Conservation (phyloP, 331 rosid species). For the Stylosanthes scabra region DNA sequence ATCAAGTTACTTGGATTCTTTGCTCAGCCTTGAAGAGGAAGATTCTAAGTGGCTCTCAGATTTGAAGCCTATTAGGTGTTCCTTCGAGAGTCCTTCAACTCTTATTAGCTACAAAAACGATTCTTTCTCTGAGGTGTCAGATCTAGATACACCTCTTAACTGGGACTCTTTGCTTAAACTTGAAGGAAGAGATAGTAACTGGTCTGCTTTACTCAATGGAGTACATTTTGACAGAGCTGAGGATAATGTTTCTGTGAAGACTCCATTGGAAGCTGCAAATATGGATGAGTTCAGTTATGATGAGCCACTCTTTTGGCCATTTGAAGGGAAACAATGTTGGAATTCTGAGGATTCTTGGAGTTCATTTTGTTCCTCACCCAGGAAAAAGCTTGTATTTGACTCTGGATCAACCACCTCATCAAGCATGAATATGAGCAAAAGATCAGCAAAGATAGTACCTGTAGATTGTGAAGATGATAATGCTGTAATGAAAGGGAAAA, state of each 20-base stretch:
- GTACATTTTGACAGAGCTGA: background rate
- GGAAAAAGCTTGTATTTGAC: conserved; percentile 34
- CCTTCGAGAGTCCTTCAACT: conserved; percentile 9
- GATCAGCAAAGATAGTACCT: conserved; percentile 23
- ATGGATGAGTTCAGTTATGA: conserved; percentile 29
- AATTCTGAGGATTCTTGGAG: conserved; percentile 38
- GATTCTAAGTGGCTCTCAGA: conserved; percentile 46
- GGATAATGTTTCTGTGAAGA: conserved; percentile 22
- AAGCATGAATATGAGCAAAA: conserved; percentile 16
- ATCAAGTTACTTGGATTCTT: conserved; percentile 32
- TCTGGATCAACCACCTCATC: conserved; percentile 30
- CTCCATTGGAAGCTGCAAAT: conserved; percentile 26
- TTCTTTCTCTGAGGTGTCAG: conserved; percentile 25
- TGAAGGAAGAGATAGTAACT: conserved; percentile 38
- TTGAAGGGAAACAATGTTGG: conserved; percentile 43
- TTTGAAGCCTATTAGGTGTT: conserved; percentile 2
- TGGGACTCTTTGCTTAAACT: conserved; percentile 44
- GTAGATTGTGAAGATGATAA: background rate
- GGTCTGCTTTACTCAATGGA: conserved; percentile 26
- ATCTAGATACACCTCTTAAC: conserved; percentile 30
- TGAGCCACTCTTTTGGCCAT: conserved; percentile 69
- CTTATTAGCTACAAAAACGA: conserved; percentile 27
- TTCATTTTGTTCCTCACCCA: conserved; percentile 50
- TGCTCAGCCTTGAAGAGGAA: conserved; percentile 49
- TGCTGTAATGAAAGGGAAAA: background rate